Base-by-base conservation (phyloP, 1,139 yeast genomes). In the Sugiyamaella japonica region DNA sequence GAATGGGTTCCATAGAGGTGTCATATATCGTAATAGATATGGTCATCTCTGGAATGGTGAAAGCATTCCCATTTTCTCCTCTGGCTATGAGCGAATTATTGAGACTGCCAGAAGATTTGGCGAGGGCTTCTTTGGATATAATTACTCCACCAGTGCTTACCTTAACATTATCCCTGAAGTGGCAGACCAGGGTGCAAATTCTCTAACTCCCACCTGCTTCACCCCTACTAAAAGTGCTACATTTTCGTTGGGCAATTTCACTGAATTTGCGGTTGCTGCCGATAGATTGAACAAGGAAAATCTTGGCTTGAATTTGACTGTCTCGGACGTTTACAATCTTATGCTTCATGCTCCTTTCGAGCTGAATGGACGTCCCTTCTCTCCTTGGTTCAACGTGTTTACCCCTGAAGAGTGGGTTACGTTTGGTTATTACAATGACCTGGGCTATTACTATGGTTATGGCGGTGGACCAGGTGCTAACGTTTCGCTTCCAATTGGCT, bases 261-360 rank as follows among this genome's bases (percentile, higher is more conserved):
- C 65, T 6, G 75, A 73, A 61, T 68, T 76, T 57, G 57, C 65
- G 9, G 61, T 62, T 3, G 77, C 80, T 20, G 75, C 78, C 5
- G 59, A 60, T 10, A 70, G 80, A 50, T 64, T 78, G 54, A 73
- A 72, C 56, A 55, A 53, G 7, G 71, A 73, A 53, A 72, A 78
- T 60, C 74, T 75, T 4, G 81, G 78, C 1, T 72, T 78, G 52
- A 72, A 76, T 61, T 61, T 77, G 40, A 73, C 77, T 4, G 61
- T 68, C 5, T 52, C 60, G 7, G 86, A 84, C 60, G 73, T 81
- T 42, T 64, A 65, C 46, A 63, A 68, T 44, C 66, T 84, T 56
- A 76, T 83, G 68, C 68, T 70, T 8, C 72, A 80, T 68, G 82
- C 85, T 66, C 83, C 83, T 5, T 83, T 73, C 61, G 89, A 84